These are phyloP conservation scores for Scytalidium sp. DNA, from an alignment of 2,329 filamentous ascomycete species.

Conservation along the genomic window DNA sequence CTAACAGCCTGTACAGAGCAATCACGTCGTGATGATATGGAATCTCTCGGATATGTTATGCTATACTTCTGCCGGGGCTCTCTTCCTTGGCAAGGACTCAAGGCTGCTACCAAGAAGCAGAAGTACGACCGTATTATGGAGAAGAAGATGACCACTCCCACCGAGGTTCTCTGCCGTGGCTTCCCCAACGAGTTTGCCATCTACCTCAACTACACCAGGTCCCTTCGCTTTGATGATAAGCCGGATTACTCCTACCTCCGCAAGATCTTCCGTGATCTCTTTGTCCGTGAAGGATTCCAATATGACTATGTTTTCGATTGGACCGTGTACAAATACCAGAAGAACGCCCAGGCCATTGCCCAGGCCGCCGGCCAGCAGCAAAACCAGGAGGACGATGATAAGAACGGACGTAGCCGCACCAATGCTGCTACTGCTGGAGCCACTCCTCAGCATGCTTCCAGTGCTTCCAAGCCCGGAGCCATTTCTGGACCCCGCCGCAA, in stretches of 20 bases:
- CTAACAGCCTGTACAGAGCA: conserved; percentile 63
- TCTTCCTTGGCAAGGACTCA: conserved; percentile 96
- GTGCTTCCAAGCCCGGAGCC: conserved; percentile 67
- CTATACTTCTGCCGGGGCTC: conserved; percentile 99
- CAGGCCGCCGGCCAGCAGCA: conserved; percentile 68
- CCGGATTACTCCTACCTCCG: conserved; percentile 99
- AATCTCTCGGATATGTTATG: conserved; percentile 98
- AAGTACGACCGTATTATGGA: conserved; percentile 99
- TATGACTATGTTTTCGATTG: conserved; percentile 99
- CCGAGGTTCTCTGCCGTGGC: conserved; percentile 96
- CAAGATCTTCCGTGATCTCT: conserved; percentile 99
- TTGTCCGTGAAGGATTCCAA: conserved; percentile 98
- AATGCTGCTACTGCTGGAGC: conserved; percentile 62
- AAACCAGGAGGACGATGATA: conserved; percentile 72
- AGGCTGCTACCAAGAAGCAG: conserved; percentile 99
- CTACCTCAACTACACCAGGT: conserved; percentile 98
- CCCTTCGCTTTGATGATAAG: conserved; percentile 98
- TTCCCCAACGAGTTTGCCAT: conserved; percentile 99
- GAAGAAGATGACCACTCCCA: conserved; percentile 99
- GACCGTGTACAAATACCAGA: conserved; percentile 99
- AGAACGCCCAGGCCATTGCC: conserved; percentile 94
- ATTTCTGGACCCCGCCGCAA: conserved; percentile 78
- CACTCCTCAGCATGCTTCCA: conserved; percentile 46
- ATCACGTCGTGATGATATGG: conserved; percentile 99
- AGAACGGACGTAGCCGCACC: conserved; percentile 66